Evolutionary conservation across 2,329 filamentous ascomycete species (phyloP), one percentile per base, ranked within the genome.

Genomic region (Nakataea oryzae): DNA sequence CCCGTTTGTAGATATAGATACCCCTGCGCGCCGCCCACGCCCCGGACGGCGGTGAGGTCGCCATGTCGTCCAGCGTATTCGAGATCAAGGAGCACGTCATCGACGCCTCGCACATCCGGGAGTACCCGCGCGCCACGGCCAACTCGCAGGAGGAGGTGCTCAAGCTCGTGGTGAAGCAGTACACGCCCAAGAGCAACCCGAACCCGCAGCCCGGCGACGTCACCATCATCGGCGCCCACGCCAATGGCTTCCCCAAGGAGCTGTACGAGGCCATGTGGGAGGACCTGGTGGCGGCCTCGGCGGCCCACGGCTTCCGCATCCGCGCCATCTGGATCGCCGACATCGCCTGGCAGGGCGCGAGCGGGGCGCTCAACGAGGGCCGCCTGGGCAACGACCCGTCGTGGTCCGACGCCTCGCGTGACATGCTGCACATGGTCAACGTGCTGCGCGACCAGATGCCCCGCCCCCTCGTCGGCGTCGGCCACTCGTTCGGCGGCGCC

Each of bases 241-340:
- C 91, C 59, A 97, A 97, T 76, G 93, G 88, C 13, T 96, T 97
- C 67, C 89, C 91, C 13, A 97, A 97, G 81, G 93, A 97, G 78
- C 75, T 97, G 2, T 97, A 97, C 71, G 93, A 97, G 69, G 90
- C 93, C 0, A 78, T 97, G 0, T 97, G 92, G 89, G 90, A 93
- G 63, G 91, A 96, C 60, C 78, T 97, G 1, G 78, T 89, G 67
- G 74, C 79, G 24, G 76, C 79, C 24, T 77, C 86, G 7, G 81
- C 82, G 66, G 71, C 74, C 17, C 77, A 80, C 62, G 86, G 85
- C 24, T 84, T 96, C 68, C 80, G 81, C 2, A 90, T 97, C 68
- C 84, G 91, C 63, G 80, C 84, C 65, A 93, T 97, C 67, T 96
- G 90, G 89, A 95, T 96, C 68, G 87, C 91, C 65, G 93, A 97